Conservation (phyloP, 2,329 filamentous ascomycete genomes). For the Phoma sp. region DNA sequence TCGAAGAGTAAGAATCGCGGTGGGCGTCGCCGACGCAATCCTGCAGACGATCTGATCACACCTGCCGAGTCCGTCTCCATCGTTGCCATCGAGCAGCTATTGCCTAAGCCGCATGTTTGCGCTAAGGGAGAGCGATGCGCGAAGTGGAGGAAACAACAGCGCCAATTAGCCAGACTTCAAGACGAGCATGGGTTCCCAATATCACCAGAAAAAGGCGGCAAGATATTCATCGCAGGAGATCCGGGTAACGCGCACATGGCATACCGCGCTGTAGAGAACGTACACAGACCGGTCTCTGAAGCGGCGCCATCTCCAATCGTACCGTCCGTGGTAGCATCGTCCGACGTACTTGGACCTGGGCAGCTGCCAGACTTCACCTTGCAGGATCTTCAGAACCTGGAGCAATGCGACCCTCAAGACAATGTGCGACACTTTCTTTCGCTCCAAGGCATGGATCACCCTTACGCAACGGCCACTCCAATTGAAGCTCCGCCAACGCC, state of each 20-base stretch:
- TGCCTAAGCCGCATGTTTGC: conserved; percentile 84
- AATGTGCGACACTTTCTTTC: conserved; percentile 90
- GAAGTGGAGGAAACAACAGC: conserved; percentile 82
- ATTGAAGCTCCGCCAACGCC: conserved; percentile 56
- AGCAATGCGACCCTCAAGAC: conserved; percentile 82
- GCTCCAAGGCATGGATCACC: conserved; percentile 74
- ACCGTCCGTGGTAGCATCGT: conserved; percentile 83
- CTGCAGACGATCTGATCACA: conserved; percentile 69
- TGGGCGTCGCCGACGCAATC: conserved; percentile 48
- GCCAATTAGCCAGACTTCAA: conserved; percentile 75
- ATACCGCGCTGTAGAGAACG: conserved; percentile 58
- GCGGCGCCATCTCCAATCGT: conserved; percentile 61
- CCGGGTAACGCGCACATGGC: conserved; percentile 76
- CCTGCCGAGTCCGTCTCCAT: conserved; percentile 88
- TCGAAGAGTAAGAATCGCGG: conserved; percentile 47
- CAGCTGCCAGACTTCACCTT: conserved; percentile 69
- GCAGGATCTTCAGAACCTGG: conserved; percentile 75
- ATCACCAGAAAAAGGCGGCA: conserved; percentile 65
- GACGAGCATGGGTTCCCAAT: conserved; percentile 73
- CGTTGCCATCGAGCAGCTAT: conserved; percentile 86
- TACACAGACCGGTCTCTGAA: conserved; percentile 75
- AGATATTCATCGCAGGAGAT: conserved; percentile 78
- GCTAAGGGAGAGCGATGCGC: conserved; percentile 84
- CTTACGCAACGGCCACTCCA: conserved; percentile 70
- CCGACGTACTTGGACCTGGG: conserved; percentile 81